These are phyloP conservation scores for Cyclostephanos tholiformis DNA, from an alignment of 108 stramenopile genomes.

Conservation along the genomic window DNA sequence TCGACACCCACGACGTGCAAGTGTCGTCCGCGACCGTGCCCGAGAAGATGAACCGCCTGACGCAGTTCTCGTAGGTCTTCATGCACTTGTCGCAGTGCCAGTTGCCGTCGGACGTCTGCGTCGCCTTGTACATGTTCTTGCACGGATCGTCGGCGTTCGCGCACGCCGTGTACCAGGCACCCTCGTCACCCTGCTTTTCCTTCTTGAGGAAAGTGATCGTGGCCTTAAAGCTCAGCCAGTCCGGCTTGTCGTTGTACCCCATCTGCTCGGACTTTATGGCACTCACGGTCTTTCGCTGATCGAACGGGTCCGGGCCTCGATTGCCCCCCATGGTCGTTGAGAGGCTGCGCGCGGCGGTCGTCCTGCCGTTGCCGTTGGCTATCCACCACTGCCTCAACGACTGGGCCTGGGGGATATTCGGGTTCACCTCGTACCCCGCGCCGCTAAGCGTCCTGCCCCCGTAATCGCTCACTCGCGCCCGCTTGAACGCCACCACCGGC, in stretches of 20 bases:
- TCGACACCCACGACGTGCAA: slow-evolving; percentile 84
- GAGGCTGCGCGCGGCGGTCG: slow-evolving; percentile 56
- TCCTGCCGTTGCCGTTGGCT: slow-evolving; percentile 48
- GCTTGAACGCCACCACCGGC: slow-evolving; percentile 89
- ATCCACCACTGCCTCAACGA: slow-evolving; percentile 71
- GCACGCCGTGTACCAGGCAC: slow-evolving; percentile 97
- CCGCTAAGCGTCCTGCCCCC: slow-evolving; percentile 77
- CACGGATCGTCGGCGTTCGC: slow-evolving; percentile 85
- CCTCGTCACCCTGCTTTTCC: slow-evolving; percentile 83
- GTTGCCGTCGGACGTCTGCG: slow-evolving; percentile 76
- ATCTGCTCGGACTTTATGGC: slow-evolving; percentile 85
- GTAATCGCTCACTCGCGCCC: slow-evolving; percentile 87
- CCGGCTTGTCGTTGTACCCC: slow-evolving; percentile 92
- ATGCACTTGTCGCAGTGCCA: slow-evolving; percentile 88
- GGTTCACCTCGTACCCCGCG: slow-evolving; percentile 47
- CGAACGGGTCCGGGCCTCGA: slow-evolving; percentile 61
- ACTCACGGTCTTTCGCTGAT: slow-evolving; percentile 72
- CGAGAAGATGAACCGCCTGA: slow-evolving; percentile 90
- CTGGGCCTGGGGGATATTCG: slow-evolving; percentile 61
- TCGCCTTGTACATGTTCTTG: slow-evolving; percentile 86
- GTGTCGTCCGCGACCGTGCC: slow-evolving; percentile 83
- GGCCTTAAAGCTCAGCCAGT: slow-evolving; percentile 88
- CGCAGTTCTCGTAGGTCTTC: slow-evolving; percentile 72
- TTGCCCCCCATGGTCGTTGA: slow-evolving; percentile 70
- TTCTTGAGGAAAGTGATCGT: slow-evolving; percentile 91